Conservation (phyloP, 2,329 filamentous ascomycete genomes). For the Cladosporium sp. region DNA sequence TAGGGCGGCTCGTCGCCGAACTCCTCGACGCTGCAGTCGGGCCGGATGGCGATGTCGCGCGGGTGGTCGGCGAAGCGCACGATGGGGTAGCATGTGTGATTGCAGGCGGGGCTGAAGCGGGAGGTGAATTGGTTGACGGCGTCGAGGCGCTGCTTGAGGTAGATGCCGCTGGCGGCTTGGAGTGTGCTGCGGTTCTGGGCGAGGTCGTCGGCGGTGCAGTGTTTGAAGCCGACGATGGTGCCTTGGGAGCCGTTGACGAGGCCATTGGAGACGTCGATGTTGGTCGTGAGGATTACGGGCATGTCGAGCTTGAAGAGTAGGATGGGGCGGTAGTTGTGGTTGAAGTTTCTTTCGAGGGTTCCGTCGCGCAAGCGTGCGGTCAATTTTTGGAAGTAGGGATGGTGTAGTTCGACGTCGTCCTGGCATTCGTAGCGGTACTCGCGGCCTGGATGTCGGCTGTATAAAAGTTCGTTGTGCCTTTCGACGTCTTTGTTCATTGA, state of each 20-base stretch:
- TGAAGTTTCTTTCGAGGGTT: background rate
- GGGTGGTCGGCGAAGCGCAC: conserved; percentile 49
- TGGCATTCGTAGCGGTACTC: conserved; percentile 12
- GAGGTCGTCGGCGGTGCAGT: too few relatives aligned
- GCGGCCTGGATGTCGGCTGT: background rate
- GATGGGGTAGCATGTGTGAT: conserved; percentile 20
- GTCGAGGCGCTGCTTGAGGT: conserved; percentile 25
- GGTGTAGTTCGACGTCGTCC: conserved; percentile 10
- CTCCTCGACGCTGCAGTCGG: conserved; percentile 46
- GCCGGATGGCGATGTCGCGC: conserved; percentile 40
- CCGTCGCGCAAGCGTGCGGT: background rate
- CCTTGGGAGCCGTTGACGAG: conserved; percentile 45
- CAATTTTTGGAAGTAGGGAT: too few relatives aligned
- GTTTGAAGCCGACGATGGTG: conserved; percentile 34
- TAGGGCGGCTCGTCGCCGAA: conserved; percentile 43
- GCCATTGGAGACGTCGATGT: conserved; percentile 38
- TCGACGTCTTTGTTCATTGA: background rate
- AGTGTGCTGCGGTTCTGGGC: conserved; percentile 23
- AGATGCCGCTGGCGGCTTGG: background rate
- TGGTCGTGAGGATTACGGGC: conserved; percentile 48
- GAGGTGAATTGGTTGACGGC: conserved; percentile 37
- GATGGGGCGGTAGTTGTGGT: conserved; percentile 41
- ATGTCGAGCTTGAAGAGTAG: conserved; percentile 47
- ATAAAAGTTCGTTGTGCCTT: background rate
- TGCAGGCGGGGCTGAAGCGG: conserved; percentile 34